Base-by-base conservation (phyloP, 2,329 filamentous ascomycete species). In the Huntiella moniliformis region DNA sequence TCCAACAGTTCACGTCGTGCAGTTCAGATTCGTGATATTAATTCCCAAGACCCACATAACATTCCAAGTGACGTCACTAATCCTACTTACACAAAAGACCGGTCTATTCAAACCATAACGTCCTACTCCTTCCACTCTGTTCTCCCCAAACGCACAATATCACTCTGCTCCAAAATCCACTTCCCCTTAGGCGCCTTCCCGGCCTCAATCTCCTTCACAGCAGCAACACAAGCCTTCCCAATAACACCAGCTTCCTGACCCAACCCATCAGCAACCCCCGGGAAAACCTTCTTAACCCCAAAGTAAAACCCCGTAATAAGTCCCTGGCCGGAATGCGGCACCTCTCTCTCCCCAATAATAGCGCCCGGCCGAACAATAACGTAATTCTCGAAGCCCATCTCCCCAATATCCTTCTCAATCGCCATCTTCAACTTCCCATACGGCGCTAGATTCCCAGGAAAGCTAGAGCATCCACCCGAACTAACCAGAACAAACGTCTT, bases 401-500 rank as follows among this genome's bases (percentile, higher is more conserved):
- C 72, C 58, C 74, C 73, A 50, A 94, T 71, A 12, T 75, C 67
- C 32, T 92, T 80, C 60, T 96, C 88, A 36, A 94, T 74, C 54
- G 91, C 82, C 17, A 74, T 77, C 67, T 95, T 95, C 83, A 95
- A 91, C 60, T 66, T 52, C 64, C 74, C 51, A 62, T 70, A 62
- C 56, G 67, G 63, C 58, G 73, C n/a, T 64, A 67, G 43, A 60
- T 61, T 41, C 38, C 53, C 42, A 31, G 63, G 28, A 35, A 68
- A 18, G 11, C 64, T 57, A 15, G 66, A 61, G 1, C 64, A 70
- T 47, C 70, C 70, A 1, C 55, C 63, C 16, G 70, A 68, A 1
- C 80, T 86, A 47, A 93, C 70, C 52, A 92, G 77, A 16, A 95
- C 77, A 56, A 81, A 92, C 2, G 79, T 79, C 53, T 74, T 74